Conservation (phyloP, 345 rosid genomes). For the Capsella bursapastoris region DNA sequence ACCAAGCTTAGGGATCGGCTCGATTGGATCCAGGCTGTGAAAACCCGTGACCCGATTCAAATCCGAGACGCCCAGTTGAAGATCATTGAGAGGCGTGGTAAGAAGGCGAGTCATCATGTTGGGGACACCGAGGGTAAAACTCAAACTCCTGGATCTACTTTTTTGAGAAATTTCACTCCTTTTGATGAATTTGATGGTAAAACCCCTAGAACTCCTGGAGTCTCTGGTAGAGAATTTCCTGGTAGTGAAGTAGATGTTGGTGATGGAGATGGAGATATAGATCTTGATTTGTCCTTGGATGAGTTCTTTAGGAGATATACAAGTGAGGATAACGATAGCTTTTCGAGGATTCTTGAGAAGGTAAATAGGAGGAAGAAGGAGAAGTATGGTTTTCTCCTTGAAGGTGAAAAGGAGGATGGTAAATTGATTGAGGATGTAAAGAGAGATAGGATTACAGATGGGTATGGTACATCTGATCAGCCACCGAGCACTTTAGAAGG, state of each 20-base stretch:
- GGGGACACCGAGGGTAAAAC: slow-evolving; percentile 58
- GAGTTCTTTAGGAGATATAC: slow-evolving; percentile 86
- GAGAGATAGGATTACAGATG: slow-evolving; percentile 87
- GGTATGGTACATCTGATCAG: slow-evolving; percentile 94
- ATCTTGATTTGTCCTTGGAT: slow-evolving; percentile 67
- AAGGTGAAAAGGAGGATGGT: slow-evolving; percentile 60
- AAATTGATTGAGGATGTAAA: slow-evolving; percentile 59
- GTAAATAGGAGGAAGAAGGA: slow-evolving; percentile 91
- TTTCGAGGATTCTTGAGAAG: slow-evolving; percentile 80
- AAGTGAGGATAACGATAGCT: slow-evolving; percentile 93
- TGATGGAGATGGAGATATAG: slow-evolving; percentile 51
- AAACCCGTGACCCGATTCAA: slow-evolving; percentile 81
- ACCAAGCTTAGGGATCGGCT: slow-evolving; percentile 90
- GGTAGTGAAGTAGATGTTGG: slow-evolving; percentile 46
- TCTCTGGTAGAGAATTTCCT: slow-evolving; percentile 45
- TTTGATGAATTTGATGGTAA: slow-evolving; percentile 72
- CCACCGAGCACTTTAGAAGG: slow-evolving; percentile 85
- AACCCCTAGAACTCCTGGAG: slow-evolving; percentile 58
- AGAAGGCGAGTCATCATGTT: slow-evolving; percentile 37
- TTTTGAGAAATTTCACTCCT: slow-evolving; percentile 74
- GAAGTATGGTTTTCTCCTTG: slow-evolving; percentile 62
- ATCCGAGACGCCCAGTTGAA: slow-evolving; percentile 94
- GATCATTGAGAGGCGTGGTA: slow-evolving; percentile 90
- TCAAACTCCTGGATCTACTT: slow-evolving; percentile 90
- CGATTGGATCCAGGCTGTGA: slow-evolving; percentile 92